Conservation (phyloP, 371 early-diverging fungal genomes). For the Catenaria anguillulae region DNA sequence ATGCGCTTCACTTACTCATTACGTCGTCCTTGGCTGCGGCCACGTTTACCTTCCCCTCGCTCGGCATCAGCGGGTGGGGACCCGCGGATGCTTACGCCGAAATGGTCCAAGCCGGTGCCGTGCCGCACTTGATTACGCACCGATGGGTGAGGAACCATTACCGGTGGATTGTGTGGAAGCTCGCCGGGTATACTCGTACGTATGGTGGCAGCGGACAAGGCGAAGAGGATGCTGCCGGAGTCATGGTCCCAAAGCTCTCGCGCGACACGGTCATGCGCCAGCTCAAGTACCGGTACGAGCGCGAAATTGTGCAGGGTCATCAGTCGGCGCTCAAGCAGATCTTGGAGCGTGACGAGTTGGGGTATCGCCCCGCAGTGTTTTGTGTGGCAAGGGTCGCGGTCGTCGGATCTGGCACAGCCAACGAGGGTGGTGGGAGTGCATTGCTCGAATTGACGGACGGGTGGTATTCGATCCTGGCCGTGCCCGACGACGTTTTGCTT, state of each 20-base stretch:
- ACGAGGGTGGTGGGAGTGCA: no score
- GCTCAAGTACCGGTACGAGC: conserved; percentile 51
- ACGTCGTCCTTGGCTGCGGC: neutral
- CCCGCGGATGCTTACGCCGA: conserved; percentile 21
- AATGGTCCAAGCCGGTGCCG: conserved; percentile 7
- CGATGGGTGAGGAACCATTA: conserved; percentile 60
- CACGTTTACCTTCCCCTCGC: neutral
- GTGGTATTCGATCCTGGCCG: conserved; percentile 52
- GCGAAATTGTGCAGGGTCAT: conserved; percentile 48
- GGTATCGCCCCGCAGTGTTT: conserved; percentile 46
- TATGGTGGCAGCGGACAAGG: neutral
- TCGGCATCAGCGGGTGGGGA: conserved; percentile 22
- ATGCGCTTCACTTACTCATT: no score
- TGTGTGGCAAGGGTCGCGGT: conserved; percentile 33
- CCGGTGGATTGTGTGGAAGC: conserved; percentile 54
- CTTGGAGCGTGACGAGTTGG: conserved; percentile 48
- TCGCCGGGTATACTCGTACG: conserved; percentile 28
- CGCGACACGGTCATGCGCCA: conserved; percentile 33
- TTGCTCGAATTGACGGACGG: conserved; percentile 56
- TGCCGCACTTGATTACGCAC: conserved; percentile 1
- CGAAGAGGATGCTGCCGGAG: neutral
- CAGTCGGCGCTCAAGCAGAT: conserved; percentile 50
- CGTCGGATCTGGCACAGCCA: conserved; percentile 13
- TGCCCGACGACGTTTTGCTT: conserved; percentile 36
- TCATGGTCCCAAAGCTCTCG: conserved; percentile 17